Evolutionary conservation across 2,329 filamentous ascomycete genomes (phyloP).

Genomic region (Apiospora phragmitis): DNA sequence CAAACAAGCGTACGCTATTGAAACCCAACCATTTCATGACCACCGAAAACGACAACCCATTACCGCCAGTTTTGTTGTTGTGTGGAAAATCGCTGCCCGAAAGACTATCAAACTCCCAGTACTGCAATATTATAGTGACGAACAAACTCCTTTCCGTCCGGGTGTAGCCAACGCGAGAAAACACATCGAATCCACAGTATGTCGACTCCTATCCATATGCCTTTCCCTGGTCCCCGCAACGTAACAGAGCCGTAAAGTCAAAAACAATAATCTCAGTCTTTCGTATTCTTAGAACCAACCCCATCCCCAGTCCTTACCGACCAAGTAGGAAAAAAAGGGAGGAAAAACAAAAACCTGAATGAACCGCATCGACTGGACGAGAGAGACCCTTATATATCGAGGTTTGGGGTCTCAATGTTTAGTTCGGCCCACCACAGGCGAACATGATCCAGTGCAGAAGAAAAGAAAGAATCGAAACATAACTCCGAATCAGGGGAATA

Average conservation of each 20-base stretch:
- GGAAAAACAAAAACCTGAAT: neutral
- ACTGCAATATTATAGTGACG: constrained; percentile 3
- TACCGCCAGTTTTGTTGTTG: constrained; percentile 17
- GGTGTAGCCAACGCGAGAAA: constrained; percentile 3
- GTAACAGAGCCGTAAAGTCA: neutral
- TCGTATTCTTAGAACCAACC: neutral
- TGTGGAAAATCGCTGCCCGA: constrained; percentile 13
- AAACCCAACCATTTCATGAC: constrained; percentile 1
- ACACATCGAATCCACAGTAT: constrained; percentile 1
- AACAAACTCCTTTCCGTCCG: constrained; percentile 3
- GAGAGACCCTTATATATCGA: constrained; percentile 2
- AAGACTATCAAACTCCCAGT: constrained; percentile 6
- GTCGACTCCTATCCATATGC: constrained; percentile 2
- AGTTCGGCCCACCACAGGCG: neutral
- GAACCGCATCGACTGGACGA: neutral
- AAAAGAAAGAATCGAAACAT: neutral
- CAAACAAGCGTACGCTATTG: neutral
- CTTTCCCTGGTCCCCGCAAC: neutral
- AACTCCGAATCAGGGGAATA: constrained; percentile 10
- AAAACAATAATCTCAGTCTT: neutral
- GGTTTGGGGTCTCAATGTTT: neutral
- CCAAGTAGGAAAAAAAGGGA: neutral
- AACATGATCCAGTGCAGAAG: neutral
- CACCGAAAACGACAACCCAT: constrained; percentile 4
- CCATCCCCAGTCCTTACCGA: neutral